A percentile compares a stretch with the other conserved stretches of the same genome.
Evolutionary conservation across 352 stramenopile species (phyloP).

Genomic region (Globisporangium paddicum): DNA sequence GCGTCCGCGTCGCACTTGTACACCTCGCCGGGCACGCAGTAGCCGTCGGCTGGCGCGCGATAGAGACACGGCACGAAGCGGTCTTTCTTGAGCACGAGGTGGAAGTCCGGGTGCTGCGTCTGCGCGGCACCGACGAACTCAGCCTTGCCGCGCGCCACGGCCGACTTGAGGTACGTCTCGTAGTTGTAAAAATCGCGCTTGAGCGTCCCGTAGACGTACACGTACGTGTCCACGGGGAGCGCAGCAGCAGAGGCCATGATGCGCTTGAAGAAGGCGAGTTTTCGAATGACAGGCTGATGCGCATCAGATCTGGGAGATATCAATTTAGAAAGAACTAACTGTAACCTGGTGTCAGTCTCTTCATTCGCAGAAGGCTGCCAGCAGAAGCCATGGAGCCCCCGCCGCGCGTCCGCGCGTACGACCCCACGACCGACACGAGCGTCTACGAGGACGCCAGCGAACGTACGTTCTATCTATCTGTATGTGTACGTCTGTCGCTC

Average conservation of each 20-base stretch:
- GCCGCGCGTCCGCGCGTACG: slow-evolving; percentile 8
- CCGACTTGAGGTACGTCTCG: slow-evolving; percentile 49
- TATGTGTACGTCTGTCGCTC: not conserved
- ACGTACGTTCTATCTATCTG: slow-evolving; percentile 6
- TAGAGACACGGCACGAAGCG: slow-evolving; percentile 67
- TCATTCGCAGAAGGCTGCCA: not conserved
- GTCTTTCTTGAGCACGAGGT: slow-evolving; percentile 59
- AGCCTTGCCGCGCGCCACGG: slow-evolving; percentile 42
- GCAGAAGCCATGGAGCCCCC: slow-evolving; percentile 3
- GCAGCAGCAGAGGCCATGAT: not conserved
- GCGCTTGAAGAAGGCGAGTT: not conserved
- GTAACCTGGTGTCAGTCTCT: not conserved
- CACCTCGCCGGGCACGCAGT: slow-evolving; percentile 51
- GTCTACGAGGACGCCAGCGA: slow-evolving; percentile 5
- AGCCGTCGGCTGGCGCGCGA: slow-evolving; percentile 33
- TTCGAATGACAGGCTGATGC: not conserved
- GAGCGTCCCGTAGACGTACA: slow-evolving; percentile 83
- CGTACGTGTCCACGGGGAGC: slow-evolving; percentile 26
- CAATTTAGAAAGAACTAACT: not conserved
- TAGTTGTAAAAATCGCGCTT: slow-evolving; percentile 78
- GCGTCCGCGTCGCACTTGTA: slow-evolving; percentile 53
- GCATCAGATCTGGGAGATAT: not conserved
- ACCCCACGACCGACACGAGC: slow-evolving; percentile 12
- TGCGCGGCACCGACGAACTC: slow-evolving; percentile 35
- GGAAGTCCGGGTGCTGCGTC: slow-evolving; percentile 36